phyloP scores from a whole-genome alignment of 169 alveolate species.

The Cryptosporidium ubiquitum region DNA sequence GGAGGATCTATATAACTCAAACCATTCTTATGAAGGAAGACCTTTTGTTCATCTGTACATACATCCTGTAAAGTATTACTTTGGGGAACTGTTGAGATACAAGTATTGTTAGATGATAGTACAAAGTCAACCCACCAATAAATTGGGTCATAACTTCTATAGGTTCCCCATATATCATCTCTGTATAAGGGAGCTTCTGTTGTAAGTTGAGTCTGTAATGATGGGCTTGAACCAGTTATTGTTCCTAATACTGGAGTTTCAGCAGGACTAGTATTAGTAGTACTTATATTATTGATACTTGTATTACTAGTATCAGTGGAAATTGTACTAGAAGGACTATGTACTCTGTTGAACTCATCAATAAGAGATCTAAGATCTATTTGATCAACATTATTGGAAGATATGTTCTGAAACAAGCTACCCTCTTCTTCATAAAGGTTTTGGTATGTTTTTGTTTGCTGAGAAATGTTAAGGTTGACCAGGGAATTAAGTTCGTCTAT shows the following conservation, averaged over 20 bases:
- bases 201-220: not conserved
- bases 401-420: too few species aligned
- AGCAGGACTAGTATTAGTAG: not conserved
- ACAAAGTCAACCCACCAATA: conserved; percentile 72
- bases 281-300: too few species aligned
- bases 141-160: conserved; percentile 54
- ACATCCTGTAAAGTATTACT: not conserved
- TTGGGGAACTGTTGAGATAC: not conserved
- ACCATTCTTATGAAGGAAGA: conserved; percentile 13
- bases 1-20: conserved; percentile 33
- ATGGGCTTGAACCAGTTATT: not conserved
- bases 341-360: not conserved
- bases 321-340: not conserved
- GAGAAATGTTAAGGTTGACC: not conserved
- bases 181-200: not conserved
- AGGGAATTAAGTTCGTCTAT: not conserved
- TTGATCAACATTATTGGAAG: not conserved
- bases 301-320: not conserved
- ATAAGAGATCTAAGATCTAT: not conserved
- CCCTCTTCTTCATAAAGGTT: not conserved
- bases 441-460: not conserved
- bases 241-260: not conserved
- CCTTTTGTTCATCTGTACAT: not conserved
- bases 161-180: conserved; percentile 26
- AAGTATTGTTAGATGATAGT: not conserved